Conservation (phyloP, 345 rosid species). For the Syzygium oleosum region DNA sequence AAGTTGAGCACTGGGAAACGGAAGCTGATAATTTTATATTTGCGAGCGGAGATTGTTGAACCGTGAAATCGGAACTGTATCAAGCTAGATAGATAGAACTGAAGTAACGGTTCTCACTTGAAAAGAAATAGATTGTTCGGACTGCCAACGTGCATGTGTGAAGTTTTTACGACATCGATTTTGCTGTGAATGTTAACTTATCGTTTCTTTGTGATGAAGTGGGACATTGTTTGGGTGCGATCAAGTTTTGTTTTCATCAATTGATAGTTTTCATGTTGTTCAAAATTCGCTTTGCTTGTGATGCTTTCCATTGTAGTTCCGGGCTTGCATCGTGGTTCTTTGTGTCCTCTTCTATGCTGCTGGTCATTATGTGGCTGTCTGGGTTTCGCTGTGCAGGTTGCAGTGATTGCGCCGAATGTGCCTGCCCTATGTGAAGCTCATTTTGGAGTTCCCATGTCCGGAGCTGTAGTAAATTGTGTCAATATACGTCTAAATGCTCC, state of each 20-base stretch:
- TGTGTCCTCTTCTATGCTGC: neutral
- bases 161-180: neutral
- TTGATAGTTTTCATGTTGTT: neutral
- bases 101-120: neutral
- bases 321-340: neutral
- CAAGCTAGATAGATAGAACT: neutral
- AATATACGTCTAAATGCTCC: slow-evolving; percentile 80
- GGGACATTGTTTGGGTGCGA: neutral
- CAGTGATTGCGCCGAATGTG: slow-evolving; percentile 78
- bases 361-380: neutral
- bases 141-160: neutral
- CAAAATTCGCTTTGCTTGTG: neutral
- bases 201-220: neutral
- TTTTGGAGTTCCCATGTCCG: slow-evolving; percentile 90
- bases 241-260: neutral
- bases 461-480: slow-evolving; percentile 72
- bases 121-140: neutral
- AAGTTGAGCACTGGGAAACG: neutral
- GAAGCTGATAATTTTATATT: neutral
- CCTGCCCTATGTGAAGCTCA: slow-evolving; percentile 89
- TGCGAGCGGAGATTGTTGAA: neutral
- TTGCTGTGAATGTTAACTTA: neutral
- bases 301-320: neutral
- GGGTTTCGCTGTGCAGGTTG: slow-evolving; percentile 43
- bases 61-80: neutral